Percentiles rank a stretch among this genome's conserved stretches.
Evolutionary conservation across 2,329 filamentous ascomycete species (phyloP).

Genomic region (Zasmidium citrigriseum): DNA sequence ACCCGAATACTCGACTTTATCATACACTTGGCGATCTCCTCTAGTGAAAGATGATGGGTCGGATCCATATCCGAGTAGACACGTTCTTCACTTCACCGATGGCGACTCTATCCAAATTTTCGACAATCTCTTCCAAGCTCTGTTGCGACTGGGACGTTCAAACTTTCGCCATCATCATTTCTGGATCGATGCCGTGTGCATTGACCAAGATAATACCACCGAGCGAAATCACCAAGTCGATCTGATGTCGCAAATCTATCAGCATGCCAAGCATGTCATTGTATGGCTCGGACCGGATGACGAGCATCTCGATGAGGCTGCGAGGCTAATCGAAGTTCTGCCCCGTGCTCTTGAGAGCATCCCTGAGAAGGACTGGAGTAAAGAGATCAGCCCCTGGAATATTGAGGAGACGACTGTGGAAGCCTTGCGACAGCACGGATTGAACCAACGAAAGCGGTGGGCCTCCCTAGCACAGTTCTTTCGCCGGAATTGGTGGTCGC

Average conservation of each 20-base stretch:
- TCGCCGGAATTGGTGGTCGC: slow-evolving; percentile 2
- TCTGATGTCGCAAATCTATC: slow-evolving; percentile 16
- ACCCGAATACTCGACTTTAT: background rate
- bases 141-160: background rate
- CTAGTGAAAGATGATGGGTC: background rate
- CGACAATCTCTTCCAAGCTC: slow-evolving; percentile 1
- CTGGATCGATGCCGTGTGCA: slow-evolving; percentile 18
- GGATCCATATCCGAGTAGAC: background rate
- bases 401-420: background rate
- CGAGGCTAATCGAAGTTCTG: background rate
- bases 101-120: background rate
- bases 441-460: background rate
- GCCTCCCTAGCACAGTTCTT: background rate
- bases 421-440: background rate
- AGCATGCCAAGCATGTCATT: slow-evolving; percentile 3
- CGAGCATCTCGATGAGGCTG: background rate
- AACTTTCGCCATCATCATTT: background rate
- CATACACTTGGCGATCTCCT: background rate
- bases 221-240: slow-evolving; percentile 13
- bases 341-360: background rate
- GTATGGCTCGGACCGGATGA: slow-evolving; percentile 6
- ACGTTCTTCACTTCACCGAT: background rate
- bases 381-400: background rate
- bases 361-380: background rate
- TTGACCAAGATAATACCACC: slow-evolving; percentile 11